These are phyloP conservation scores for Geosmithia morbida DNA, from an alignment of 2,329 filamentous ascomycete genomes.

Conservation along the genomic window DNA sequence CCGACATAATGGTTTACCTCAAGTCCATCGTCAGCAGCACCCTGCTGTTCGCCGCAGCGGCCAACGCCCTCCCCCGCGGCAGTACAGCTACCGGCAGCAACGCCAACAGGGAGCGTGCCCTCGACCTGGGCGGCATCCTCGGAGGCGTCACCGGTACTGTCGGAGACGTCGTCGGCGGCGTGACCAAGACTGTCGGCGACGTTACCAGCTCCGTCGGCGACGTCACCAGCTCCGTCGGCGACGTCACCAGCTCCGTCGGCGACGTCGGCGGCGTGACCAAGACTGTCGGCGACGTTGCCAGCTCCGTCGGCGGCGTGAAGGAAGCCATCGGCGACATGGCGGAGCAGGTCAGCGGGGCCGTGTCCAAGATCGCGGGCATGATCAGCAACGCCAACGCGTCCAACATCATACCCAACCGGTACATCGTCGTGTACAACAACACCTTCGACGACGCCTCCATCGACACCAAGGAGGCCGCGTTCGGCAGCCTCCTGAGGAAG, in stretches of 20 bases:
- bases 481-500: conserved; percentile 35
- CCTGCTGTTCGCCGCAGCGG: conserved; percentile 1
- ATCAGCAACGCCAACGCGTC: conserved; percentile 32
- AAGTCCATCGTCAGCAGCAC: conserved; percentile 1
- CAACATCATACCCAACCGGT: conserved; percentile 38
- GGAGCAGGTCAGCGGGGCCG: conserved; percentile 4
- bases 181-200: too few relatives aligned
- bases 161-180: neutral
- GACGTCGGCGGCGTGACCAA: neutral
- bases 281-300: neutral
- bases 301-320: neutral
- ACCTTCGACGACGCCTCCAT: conserved; percentile 33
- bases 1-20: conserved; percentile 1
- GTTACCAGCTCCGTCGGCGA: too few relatives aligned
- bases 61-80: conserved; percentile 1
- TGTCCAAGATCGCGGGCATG: conserved; percentile 8
- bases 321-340: neutral
- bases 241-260: neutral
- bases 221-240: neutral
- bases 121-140: neutral
- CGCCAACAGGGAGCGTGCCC: neutral
- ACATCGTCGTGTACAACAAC: conserved; percentile 52
- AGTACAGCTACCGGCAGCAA: too few relatives aligned
- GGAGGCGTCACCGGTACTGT: neutral
- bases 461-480: conserved; percentile 29